phyloP scores from a whole-genome alignment of 331 rosid species.

The Pyracantha coccinea region DNA sequence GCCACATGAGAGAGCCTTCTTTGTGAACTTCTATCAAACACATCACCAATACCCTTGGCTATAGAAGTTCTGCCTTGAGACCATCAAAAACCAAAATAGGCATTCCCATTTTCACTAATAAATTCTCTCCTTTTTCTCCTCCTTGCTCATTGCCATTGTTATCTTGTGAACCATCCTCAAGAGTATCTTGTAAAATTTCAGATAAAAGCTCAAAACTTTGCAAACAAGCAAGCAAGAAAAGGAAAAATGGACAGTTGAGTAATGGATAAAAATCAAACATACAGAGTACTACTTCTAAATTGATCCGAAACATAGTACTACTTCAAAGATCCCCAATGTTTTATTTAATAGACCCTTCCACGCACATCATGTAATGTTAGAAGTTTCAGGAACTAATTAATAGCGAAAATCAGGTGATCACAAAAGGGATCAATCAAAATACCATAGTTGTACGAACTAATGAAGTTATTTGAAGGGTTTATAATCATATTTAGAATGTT shows the following conservation, averaged over 20 bases:
- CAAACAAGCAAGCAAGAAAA: too few relatives aligned
- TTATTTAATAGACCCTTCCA: neutral
- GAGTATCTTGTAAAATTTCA: neutral
- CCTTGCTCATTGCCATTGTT: neutral
- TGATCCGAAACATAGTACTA: too few relatives aligned
- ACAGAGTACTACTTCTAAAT: too few relatives aligned
- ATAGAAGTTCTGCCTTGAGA: constrained; percentile 54
- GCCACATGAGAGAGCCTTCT: constrained; percentile 59
- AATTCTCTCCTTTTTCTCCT: neutral
- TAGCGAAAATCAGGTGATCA: neutral
- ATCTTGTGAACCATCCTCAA: constrained; percentile 14
- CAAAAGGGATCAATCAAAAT: neutral
- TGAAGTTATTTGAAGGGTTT: too few relatives aligned
- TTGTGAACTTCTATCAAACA: constrained; percentile 30
- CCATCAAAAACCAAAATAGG: constrained; percentile 19
- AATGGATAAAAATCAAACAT: neutral
- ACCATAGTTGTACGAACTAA: too few relatives aligned
- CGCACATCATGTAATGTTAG: neutral
- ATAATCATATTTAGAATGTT: too few relatives aligned
- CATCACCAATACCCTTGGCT: constrained; percentile 54
- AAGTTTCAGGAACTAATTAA: too few relatives aligned
- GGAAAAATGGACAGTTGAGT: too few relatives aligned
- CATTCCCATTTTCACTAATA: constrained; percentile 11
- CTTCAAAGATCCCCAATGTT: too few relatives aligned
- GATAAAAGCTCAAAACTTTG: too few relatives aligned